phyloP scores from a whole-genome alignment of 495 filamentous ascomycete species.

The Annulohypoxylon nitens region DNA sequence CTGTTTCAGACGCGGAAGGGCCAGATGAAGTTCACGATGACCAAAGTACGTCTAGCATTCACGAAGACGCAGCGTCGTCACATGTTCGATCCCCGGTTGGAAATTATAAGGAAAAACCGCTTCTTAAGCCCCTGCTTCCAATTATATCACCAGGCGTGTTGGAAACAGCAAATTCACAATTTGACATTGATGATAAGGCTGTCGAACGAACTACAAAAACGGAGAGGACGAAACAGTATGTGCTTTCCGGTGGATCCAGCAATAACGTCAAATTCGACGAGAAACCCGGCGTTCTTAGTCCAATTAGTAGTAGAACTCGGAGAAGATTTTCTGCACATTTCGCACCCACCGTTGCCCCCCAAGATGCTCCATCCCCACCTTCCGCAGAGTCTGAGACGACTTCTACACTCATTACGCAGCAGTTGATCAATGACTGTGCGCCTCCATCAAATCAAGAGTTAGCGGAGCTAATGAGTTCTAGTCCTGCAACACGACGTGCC shows the following conservation, averaged over 20 bases:
- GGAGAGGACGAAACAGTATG: constrained; percentile 32
- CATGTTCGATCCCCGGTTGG: neutral
- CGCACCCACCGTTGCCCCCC: neutral
- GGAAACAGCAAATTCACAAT: neutral
- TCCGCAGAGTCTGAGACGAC: constrained; percentile 33
- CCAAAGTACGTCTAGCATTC: neutral
- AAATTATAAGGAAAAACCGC: neutral
- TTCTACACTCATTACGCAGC: constrained; percentile 32
- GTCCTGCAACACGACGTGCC: neutral
- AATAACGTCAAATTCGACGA: neutral
- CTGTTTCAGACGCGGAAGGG: neutral
- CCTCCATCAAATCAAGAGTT: constrained; percentile 33
- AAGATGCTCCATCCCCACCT: neutral
- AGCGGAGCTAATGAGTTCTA: constrained; percentile 29
- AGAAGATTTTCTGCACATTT: neutral
- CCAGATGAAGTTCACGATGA: neutral
- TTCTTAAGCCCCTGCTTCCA: neutral
- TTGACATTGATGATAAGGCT: neutral
- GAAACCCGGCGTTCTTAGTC: neutral
- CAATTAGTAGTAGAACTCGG: constrained; percentile 12
- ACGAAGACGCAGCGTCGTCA: neutral
- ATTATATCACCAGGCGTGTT: neutral
- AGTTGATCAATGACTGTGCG: constrained; percentile 24
- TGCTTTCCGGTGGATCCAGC: constrained; percentile 10
- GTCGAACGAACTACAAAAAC: constrained; percentile 1